These are phyloP conservation scores for Aspergillus nidulans DNA, from an alignment of 495 filamentous ascomycete genomes.

Conservation along the genomic window DNA sequence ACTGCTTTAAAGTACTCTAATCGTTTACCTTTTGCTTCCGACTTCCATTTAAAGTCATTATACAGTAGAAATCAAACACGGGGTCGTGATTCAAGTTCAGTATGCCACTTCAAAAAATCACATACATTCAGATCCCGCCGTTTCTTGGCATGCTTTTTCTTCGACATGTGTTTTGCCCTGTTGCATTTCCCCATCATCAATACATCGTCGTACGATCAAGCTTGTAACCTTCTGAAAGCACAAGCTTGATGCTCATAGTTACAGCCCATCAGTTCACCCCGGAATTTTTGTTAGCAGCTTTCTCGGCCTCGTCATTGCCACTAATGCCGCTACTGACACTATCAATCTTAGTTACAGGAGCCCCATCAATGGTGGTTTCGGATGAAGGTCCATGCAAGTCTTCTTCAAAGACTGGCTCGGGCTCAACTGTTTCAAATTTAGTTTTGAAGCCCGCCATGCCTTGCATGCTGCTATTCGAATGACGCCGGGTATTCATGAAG, in stretches of 20 bases:
- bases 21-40: background rate
- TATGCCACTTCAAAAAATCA: no score
- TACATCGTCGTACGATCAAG: no score
- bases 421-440: conserved; percentile 83
- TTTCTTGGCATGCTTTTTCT: no score
- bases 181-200: no score
- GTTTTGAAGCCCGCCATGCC: conserved; percentile 69
- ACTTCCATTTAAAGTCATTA: background rate
- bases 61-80: no score
- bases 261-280: background rate
- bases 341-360: conserved; percentile 21
- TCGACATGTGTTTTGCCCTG: no score
- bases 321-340: conserved; percentile 22
- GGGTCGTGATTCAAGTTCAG: no score
- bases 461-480: conserved; percentile 80
- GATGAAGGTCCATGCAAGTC: conserved; percentile 57
- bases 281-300: background rate
- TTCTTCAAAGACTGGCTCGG: conserved; percentile 88
- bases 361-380: conserved; percentile 23
- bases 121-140: no score
- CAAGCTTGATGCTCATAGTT: background rate
- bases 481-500: conserved; percentile 80
- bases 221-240: no score
- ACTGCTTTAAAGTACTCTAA: background rate
- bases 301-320: background rate